Percentiles rank a stretch among this genome's conserved stretches.
phyloP scores from a whole-genome alignment of 306 rosid genomes.

The Potentilla sterilis region DNA sequence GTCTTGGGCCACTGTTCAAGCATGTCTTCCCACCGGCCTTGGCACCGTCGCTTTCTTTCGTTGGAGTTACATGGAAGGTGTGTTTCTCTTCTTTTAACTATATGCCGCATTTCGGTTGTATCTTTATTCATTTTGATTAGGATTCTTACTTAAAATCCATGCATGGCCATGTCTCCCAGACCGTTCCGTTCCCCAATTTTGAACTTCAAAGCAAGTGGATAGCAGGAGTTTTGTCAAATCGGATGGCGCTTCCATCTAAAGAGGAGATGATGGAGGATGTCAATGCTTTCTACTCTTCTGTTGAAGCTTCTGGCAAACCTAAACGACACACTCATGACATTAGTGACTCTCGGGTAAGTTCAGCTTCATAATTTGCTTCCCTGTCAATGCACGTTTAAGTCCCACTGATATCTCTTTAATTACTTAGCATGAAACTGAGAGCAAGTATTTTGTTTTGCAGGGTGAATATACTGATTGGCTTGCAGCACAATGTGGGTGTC shows the following conservation, averaged over 20 bases:
- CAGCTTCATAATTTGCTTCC: not conserved
- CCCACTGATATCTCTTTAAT: too few species aligned
- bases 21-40: constrained; percentile 68
- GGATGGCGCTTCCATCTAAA: constrained; percentile 50
- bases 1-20: constrained; percentile 74
- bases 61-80: constrained; percentile 70
- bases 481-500: constrained; percentile 44
- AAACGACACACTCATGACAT: constrained; percentile 45
- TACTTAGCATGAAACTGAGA: not conserved
- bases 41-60: constrained; percentile 74
- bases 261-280: constrained; percentile 64
- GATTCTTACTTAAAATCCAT: too few species aligned
- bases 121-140: not conserved
- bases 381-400: not conserved
- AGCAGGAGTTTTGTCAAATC: constrained; percentile 59
- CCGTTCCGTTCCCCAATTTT: constrained; percentile 41
- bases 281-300: constrained; percentile 35
- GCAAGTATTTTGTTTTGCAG: constrained; percentile 28
- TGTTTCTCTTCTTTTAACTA: not conserved
- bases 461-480: constrained; percentile 59
- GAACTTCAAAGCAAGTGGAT: constrained; percentile 84
- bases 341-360: constrained; percentile 29
- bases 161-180: constrained; percentile 24
- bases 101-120: not conserved
- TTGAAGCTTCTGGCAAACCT: constrained; percentile 46